These are phyloP conservation scores for Gomphus sp. DNA, from an alignment of 1,284 basidiomycete genomes.

Conservation along the genomic window DNA sequence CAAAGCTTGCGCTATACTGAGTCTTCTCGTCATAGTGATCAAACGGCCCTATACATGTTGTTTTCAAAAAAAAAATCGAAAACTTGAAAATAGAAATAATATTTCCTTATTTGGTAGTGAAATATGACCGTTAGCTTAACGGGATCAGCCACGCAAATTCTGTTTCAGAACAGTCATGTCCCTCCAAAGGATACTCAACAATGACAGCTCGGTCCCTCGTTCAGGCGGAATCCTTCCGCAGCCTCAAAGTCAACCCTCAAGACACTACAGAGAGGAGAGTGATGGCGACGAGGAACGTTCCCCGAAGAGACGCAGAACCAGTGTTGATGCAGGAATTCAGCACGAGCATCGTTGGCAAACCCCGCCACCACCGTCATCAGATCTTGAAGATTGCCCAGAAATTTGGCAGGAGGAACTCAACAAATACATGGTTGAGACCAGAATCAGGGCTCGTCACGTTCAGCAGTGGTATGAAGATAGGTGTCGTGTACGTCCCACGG, in stretches of 20 bases:
- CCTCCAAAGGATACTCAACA: conserved; percentile 65
- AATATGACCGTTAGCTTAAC: conserved; percentile 3
- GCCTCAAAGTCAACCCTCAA: conserved; percentile 17
- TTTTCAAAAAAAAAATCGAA: neutral
- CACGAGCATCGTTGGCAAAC: conserved; percentile 18
- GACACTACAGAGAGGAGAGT: conserved; percentile 10
- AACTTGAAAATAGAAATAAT: conserved; percentile 2
- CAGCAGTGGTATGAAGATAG: conserved; percentile 61
- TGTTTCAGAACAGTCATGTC: conserved; percentile 39
- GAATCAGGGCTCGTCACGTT: conserved; percentile 59
- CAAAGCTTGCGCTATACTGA: neutral
- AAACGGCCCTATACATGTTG: neutral
- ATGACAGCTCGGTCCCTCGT: conserved; percentile 31
- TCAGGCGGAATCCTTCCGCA: conserved; percentile 16
- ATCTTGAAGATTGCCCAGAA: conserved; percentile 69
- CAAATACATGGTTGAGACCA: conserved; percentile 60
- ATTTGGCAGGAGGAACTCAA: conserved; percentile 61
- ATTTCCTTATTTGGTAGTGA: conserved; percentile 11
- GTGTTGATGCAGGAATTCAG: conserved; percentile 24
- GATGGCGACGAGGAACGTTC: conserved; percentile 3
- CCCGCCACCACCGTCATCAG: conserved; percentile 40
- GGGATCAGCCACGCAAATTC: conserved; percentile 9
- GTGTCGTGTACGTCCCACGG: conserved; percentile 38
- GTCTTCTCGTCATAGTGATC: neutral
- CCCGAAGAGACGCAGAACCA: conserved; percentile 17